Evolutionary conservation across 1,139 yeast genomes (phyloP).

Genomic region (Hemisphaericaspora xylofermentans): DNA sequence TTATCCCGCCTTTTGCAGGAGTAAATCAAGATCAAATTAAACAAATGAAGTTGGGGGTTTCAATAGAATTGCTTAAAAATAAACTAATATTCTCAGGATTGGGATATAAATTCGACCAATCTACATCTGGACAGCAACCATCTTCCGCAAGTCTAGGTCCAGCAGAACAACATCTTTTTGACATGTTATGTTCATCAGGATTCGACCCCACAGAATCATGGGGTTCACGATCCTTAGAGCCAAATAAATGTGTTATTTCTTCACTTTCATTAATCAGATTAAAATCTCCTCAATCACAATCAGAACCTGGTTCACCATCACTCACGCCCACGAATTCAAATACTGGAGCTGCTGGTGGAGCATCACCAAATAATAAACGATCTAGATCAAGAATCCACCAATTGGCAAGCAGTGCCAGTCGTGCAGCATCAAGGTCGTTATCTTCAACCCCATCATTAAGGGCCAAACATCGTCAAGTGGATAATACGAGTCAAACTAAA

Average conservation of each 20-base stretch:
- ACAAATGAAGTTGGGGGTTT: slow-evolving; percentile 68
- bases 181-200: slow-evolving; percentile 93
- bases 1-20: slow-evolving; percentile 71
- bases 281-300: slow-evolving; percentile 27
- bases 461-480: slow-evolving; percentile 33
- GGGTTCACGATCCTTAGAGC: slow-evolving; percentile 88
- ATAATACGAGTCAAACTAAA: slow-evolving; percentile 55
- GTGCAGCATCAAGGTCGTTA: slow-evolving; percentile 57
- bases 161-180: slow-evolving; percentile 92
- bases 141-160: no score
- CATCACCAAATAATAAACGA: slow-evolving; percentile 21
- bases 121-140: background rate
- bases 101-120: slow-evolving; percentile 34
- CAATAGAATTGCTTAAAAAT: slow-evolving; percentile 48
- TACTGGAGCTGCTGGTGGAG: slow-evolving; percentile 32
- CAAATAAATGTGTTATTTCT: slow-evolving; percentile 79
- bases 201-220: slow-evolving; percentile 67
- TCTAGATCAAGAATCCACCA: slow-evolving; percentile 42
- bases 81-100: slow-evolving; percentile 74
- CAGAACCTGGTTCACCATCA: slow-evolving; percentile 44
- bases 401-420: slow-evolving; percentile 41
- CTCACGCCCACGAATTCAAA: slow-evolving; percentile 41
- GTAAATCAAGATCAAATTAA: slow-evolving; percentile 54
- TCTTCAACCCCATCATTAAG: slow-evolving; percentile 20
- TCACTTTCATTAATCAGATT: slow-evolving; percentile 81